Conservation (phyloP, 1,139 yeast species). For the Candida glucosophila region DNA sequence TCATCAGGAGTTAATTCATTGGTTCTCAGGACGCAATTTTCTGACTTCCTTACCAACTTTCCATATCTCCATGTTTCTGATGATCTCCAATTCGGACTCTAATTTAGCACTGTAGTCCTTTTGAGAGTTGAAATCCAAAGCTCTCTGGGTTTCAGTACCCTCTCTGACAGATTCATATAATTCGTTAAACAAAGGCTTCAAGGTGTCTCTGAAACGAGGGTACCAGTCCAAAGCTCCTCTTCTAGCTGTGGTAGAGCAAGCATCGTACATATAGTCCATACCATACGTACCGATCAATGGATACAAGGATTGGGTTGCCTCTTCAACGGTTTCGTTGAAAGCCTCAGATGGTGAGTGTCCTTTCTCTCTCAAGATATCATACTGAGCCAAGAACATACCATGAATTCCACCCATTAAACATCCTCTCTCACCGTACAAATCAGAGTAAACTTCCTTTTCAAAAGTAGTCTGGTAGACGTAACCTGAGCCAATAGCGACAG, state of each 20-base stretch:
- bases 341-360: constrained; percentile 99
- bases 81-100: constrained; percentile 85
- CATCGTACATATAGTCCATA: constrained; percentile 99
- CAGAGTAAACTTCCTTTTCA: constrained; percentile 98
- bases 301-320: constrained; percentile 98
- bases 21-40: constrained; percentile 98
- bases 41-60: constrained; percentile 98
- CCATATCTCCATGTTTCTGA: constrained; percentile 99
- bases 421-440: constrained; percentile 99
- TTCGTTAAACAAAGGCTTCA: constrained; percentile 96
- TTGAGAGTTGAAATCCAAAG: constrained; percentile 96
- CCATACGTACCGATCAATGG: constrained; percentile 99
- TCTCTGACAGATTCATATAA: constrained; percentile 91
- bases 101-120: constrained; percentile 95
- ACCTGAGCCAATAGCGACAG: constrained; percentile 99
- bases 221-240: constrained; percentile 99
- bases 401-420: constrained; percentile 99
- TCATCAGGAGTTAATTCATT: constrained; percentile 29
- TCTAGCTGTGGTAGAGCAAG: constrained; percentile 99
- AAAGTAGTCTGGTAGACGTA: constrained; percentile 99
- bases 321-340: constrained; percentile 99
- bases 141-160: constrained; percentile 96
- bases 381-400: constrained; percentile 99
- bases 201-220: constrained; percentile 97
- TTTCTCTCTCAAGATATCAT: constrained; percentile 98